phyloP scores from a whole-genome alignment of 306 rosid genomes.

The Inga leiocalycina region DNA sequence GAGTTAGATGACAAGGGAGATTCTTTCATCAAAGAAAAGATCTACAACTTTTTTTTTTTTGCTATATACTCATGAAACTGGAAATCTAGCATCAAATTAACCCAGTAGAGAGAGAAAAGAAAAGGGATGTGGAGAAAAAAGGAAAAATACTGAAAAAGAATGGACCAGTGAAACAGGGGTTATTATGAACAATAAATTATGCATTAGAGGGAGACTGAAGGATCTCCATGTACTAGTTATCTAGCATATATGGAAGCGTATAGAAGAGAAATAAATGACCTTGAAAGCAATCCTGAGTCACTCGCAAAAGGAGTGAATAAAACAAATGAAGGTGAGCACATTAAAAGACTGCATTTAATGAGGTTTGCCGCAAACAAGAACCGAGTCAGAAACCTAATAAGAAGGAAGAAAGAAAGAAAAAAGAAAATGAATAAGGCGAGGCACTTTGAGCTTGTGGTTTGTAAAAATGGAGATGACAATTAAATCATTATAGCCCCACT shows the following conservation, averaged over 20 bases:
- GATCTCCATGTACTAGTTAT: conserved; percentile 33
- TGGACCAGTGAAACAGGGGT: conserved; percentile 34
- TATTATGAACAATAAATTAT: conserved; percentile 56
- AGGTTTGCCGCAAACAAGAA: conserved; percentile 23
- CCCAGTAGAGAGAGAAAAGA: conserved; percentile 42
- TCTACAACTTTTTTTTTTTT: not conserved
- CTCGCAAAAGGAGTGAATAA: conserved; percentile 50
- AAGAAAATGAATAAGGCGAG: not conserved
- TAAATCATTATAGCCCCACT: conserved; percentile 58
- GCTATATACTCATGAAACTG: not conserved
- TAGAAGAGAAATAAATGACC: conserved; percentile 42
- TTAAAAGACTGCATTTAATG: conserved; percentile 57
- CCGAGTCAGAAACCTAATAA: not conserved
- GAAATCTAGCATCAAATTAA: conserved; percentile 23
- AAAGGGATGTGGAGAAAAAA: conserved; percentile 20
- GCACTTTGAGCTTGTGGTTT: conserved; percentile 31
- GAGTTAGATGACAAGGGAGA: conserved; percentile 24
- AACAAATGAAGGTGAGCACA: conserved; percentile 43
- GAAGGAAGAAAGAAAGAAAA: not conserved
- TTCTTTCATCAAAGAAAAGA: not conserved
- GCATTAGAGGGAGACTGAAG: conserved; percentile 31
- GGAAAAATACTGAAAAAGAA: conserved; percentile 22
- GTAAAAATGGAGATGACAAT: conserved; percentile 36
- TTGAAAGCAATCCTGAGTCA: conserved; percentile 46
- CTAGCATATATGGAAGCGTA: conserved; percentile 35